Conservation (phyloP, 306 rosid species). For the Casuarina equisetifolia region DNA sequence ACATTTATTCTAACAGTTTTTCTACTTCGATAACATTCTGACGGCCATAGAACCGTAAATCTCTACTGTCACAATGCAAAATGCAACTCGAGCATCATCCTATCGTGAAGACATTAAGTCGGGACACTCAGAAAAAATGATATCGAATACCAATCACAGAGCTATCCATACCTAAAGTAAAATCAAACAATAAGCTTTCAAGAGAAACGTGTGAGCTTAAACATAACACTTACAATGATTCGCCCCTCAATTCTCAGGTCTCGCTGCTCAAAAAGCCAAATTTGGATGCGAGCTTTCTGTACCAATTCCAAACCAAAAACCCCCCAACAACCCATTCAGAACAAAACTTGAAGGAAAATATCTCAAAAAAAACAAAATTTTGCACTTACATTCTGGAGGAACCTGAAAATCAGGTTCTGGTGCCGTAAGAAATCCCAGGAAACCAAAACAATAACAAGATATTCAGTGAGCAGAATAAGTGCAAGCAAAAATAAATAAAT, state of each 20-base stretch:
- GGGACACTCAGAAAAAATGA: not conserved
- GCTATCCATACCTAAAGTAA: not conserved
- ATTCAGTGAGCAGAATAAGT: slow-evolving; percentile 1
- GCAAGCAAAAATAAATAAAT: too few relatives aligned
- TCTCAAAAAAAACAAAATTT: not conserved
- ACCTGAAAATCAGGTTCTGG: slow-evolving; percentile 91
- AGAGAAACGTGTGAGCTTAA: not conserved
- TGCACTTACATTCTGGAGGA: slow-evolving; percentile 76
- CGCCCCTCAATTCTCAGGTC: slow-evolving; percentile 87
- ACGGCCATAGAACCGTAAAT: not conserved
- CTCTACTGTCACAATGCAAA: not conserved
- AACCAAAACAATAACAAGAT: not conserved
- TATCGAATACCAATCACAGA: not conserved
- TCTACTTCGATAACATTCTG: not conserved
- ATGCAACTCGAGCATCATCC: not conserved
- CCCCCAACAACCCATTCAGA: not conserved
- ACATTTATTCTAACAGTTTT: not conserved
- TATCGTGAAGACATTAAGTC: too few relatives aligned
- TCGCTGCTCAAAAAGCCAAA: slow-evolving; percentile 84
- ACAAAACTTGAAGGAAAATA: not conserved
- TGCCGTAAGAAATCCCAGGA: slow-evolving; percentile 2
- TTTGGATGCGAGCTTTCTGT: slow-evolving; percentile 89
- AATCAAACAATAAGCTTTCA: not conserved
- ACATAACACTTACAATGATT: slow-evolving; percentile 57
- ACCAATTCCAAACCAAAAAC: slow-evolving; percentile 1